phyloP scores from a whole-genome alignment of 352 stramenopile genomes.

The Phytophthora sp. region DNA sequence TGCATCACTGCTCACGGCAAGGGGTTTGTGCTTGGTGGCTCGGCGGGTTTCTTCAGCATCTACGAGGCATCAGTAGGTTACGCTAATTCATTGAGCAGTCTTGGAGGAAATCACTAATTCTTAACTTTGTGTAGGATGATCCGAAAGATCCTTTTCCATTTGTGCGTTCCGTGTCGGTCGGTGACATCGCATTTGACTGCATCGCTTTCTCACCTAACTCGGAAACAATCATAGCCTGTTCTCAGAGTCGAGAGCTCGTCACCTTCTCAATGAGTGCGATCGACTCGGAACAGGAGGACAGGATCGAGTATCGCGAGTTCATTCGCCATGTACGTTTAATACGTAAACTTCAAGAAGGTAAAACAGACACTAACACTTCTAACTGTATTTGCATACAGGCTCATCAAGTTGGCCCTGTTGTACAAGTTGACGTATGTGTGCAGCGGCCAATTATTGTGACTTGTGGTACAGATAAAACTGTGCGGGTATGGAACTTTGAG shows the following conservation, averaged over 20 bases:
- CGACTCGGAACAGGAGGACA: slow-evolving; percentile 79
- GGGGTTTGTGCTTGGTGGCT: slow-evolving; percentile 77
- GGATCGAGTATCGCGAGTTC: slow-evolving; percentile 68
- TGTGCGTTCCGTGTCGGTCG: slow-evolving; percentile 69
- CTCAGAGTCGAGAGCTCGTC: slow-evolving; percentile 71
- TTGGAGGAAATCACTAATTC: too few species aligned
- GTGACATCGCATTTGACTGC: slow-evolving; percentile 79
- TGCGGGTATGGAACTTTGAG: slow-evolving; percentile 92
- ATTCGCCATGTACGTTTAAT: slow-evolving; percentile 51
- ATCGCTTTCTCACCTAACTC: slow-evolving; percentile 71
- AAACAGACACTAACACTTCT: neutral
- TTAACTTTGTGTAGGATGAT: slow-evolving; percentile 77
- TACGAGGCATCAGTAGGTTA: slow-evolving; percentile 68
- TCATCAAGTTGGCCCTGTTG: slow-evolving; percentile 61
- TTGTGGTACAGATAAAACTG: slow-evolving; percentile 82
- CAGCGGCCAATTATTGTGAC: slow-evolving; percentile 85
- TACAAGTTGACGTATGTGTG: slow-evolving; percentile 85
- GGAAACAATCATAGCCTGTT: slow-evolving; percentile 67
- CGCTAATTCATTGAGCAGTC: neutral
- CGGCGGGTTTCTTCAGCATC: slow-evolving; percentile 75
- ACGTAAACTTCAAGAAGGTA: neutral
- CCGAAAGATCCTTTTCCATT: slow-evolving; percentile 81
- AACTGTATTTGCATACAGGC: slow-evolving; percentile 41
- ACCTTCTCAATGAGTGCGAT: slow-evolving; percentile 74
- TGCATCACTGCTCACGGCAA: slow-evolving; percentile 70